Conservation (phyloP, 1,284 basidiomycete genomes). For the Meira nashicola region DNA sequence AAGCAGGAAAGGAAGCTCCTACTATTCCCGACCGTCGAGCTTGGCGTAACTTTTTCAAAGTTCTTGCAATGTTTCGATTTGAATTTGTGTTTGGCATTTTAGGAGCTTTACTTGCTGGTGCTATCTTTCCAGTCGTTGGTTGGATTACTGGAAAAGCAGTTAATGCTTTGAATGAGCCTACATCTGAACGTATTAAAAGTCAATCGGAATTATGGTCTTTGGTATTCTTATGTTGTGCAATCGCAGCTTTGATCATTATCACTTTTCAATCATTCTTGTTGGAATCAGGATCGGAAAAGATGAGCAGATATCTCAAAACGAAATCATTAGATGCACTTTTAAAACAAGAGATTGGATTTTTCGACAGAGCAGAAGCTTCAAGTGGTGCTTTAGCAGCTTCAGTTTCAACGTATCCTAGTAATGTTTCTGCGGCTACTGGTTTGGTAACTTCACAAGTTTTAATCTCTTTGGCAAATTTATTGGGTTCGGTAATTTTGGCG, state of each 20-base stretch:
- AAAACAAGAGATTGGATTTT: constrained; percentile 48
- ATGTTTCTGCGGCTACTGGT: constrained; percentile 53
- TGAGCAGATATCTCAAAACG: constrained; percentile 35
- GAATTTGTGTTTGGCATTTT: constrained; percentile 31
- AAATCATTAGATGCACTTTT: constrained; percentile 36
- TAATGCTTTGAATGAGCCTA: constrained; percentile 30
- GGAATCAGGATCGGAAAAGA: constrained; percentile 41
- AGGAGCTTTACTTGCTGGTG: constrained; percentile 40
- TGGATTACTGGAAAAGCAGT: constrained; percentile 44
- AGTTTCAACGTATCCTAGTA: constrained; percentile 50
- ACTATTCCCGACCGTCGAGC: too few species aligned
- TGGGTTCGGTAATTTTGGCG: constrained; percentile 53
- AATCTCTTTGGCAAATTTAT: constrained; percentile 44
- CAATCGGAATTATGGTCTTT: constrained; percentile 33
- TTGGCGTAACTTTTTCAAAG: background rate
- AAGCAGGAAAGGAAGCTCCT: background rate
- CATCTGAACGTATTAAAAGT: constrained; percentile 15
- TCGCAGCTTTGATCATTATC: constrained; percentile 29
- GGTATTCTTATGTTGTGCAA: constrained; percentile 40
- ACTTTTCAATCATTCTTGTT: constrained; percentile 36
- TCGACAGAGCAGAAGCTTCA: constrained; percentile 48
- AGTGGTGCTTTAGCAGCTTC: constrained; percentile 54
- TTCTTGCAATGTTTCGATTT: constrained; percentile 15
- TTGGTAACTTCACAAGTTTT: constrained; percentile 54
- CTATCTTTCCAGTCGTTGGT: constrained; percentile 53